Evolutionary conservation across 805 yeast species (phyloP).

Genomic region (Brettanomyces naardenensis): DNA sequence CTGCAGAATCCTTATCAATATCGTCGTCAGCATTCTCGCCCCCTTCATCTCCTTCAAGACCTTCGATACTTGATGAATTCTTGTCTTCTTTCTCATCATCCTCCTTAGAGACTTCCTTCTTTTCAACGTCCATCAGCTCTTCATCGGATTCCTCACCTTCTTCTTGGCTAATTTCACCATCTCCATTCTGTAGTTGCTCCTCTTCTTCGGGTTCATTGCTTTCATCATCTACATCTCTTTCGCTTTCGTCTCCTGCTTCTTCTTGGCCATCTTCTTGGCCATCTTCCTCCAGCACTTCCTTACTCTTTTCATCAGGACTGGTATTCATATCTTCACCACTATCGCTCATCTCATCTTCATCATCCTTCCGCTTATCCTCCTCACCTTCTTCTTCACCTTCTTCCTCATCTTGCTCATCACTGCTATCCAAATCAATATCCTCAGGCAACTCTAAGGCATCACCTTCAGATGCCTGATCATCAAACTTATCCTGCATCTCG

Average conservation of each 20-base stretch:
- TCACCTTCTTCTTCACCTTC: conserved; percentile 11
- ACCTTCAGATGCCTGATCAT: conserved; percentile 68
- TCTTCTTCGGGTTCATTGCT: conserved; percentile 21
- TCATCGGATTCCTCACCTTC: conserved; percentile 16
- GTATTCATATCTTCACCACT: conserved; percentile 10
- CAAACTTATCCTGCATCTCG: conserved; percentile 62
- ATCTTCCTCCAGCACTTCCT: conserved; percentile 21
- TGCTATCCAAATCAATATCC: conserved; percentile 83
- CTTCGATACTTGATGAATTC: conserved; percentile 21
- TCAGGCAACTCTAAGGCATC: conserved; percentile 90
- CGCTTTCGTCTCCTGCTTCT: conserved; percentile 13
- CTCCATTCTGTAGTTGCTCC: conserved; percentile 20
- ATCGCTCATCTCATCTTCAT: conserved; percentile 5
- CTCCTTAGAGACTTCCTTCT: conserved; percentile 23
- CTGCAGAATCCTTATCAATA: conserved; percentile 26
- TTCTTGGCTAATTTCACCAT: conserved; percentile 20
- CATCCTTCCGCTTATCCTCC: conserved; percentile 1
- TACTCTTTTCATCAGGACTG: conserved; percentile 14
- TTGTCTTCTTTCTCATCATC: conserved; percentile 25
- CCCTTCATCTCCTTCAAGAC: conserved; percentile 18
- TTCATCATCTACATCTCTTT: conserved; percentile 23
- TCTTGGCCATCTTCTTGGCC: conserved; percentile 19
- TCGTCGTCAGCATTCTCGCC: conserved; percentile 25
- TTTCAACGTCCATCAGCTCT: conserved; percentile 15
- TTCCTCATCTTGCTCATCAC: conserved; percentile 33